Conservation (phyloP, 192 early-diverging fungal species). For the Coemansia pectinata region DNA sequence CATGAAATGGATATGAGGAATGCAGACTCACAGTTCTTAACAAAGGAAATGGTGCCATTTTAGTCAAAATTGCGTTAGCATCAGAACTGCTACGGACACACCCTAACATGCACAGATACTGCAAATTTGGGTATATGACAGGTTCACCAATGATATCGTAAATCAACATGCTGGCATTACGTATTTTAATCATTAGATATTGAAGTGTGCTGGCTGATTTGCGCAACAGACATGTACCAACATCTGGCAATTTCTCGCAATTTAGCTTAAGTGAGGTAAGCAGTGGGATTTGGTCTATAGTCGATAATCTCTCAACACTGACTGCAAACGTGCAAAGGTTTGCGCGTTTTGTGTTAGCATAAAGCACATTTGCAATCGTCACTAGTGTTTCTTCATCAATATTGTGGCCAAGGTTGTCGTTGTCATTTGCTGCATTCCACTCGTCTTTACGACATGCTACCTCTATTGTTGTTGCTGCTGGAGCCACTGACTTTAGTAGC, state of each 20-base stretch:
- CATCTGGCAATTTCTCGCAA: not conserved
- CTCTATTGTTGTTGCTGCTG: not conserved
- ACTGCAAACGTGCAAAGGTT: not conserved
- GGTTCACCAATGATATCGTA: not conserved
- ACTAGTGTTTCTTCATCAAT: not conserved
- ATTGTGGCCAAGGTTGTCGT: too few relatives aligned
- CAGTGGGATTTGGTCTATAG: not conserved
- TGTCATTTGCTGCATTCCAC: too few relatives aligned
- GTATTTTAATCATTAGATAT: not conserved
- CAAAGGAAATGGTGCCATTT: not conserved
- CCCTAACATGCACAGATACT: not conserved
- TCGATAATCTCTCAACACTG: not conserved
- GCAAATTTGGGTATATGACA: slow-evolving; percentile 4
- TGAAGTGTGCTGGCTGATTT: not conserved
- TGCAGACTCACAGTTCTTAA: not conserved
- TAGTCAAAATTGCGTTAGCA: not conserved
- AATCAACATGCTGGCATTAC: not conserved
- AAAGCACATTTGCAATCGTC: not conserved
- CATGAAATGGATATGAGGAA: not conserved
- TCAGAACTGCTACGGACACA: not conserved
- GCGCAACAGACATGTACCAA: not conserved
- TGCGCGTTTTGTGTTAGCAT: not conserved
- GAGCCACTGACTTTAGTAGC: not conserved
- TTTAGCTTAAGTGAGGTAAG: not conserved
- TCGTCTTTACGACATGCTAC: not conserved